These are phyloP conservation scores for Elongisporangium senticosum DNA, from an alignment of 352 stramenopile genomes.

Conservation along the genomic window DNA sequence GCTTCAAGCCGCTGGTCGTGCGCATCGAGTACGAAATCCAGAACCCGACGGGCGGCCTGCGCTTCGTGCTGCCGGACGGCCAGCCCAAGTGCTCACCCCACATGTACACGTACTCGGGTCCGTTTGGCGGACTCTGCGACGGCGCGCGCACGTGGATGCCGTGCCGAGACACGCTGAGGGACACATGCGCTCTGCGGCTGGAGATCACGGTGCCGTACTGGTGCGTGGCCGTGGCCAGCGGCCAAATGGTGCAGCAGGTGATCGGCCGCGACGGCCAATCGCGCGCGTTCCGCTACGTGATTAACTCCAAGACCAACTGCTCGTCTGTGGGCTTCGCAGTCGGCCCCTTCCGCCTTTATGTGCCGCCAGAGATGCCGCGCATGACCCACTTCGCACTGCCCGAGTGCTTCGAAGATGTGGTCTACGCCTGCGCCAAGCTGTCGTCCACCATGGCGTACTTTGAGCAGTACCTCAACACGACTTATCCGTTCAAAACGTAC, in stretches of 20 bases:
- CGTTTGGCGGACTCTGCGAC: constrained; percentile 77
- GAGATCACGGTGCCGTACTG: constrained; percentile 78
- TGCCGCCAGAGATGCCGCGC: constrained; percentile 65
- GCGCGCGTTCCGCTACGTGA: constrained; percentile 69
- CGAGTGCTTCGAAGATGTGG: constrained; percentile 68
- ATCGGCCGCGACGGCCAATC: constrained; percentile 54
- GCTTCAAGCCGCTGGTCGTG: constrained; percentile 63
- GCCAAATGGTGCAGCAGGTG: constrained; percentile 81
- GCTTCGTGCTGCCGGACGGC: constrained; percentile 71
- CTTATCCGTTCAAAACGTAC: constrained; percentile 84
- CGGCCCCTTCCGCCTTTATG: constrained; percentile 69
- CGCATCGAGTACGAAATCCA: constrained; percentile 78
- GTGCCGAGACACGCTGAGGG: constrained; percentile 64
- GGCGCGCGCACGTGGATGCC: constrained; percentile 83
- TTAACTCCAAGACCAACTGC: constrained; percentile 80
- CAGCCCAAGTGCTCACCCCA: constrained; percentile 70
- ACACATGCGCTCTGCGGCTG: constrained; percentile 67
- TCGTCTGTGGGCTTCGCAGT: constrained; percentile 79
- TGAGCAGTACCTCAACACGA: constrained; percentile 57
- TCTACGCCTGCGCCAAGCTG: constrained; percentile 68
- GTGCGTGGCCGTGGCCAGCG: constrained; percentile 78
- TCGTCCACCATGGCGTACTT: constrained; percentile 76
- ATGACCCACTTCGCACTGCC: constrained; percentile 84
- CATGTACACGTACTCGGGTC: constrained; percentile 85
- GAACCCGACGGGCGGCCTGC: constrained; percentile 52